Percentiles rank a stretch among this genome's conserved stretches.
These are phyloP conservation scores for Chaetomium tenue DNA, from an alignment of 495 filamentous ascomycete species.

Conservation along the genomic window DNA sequence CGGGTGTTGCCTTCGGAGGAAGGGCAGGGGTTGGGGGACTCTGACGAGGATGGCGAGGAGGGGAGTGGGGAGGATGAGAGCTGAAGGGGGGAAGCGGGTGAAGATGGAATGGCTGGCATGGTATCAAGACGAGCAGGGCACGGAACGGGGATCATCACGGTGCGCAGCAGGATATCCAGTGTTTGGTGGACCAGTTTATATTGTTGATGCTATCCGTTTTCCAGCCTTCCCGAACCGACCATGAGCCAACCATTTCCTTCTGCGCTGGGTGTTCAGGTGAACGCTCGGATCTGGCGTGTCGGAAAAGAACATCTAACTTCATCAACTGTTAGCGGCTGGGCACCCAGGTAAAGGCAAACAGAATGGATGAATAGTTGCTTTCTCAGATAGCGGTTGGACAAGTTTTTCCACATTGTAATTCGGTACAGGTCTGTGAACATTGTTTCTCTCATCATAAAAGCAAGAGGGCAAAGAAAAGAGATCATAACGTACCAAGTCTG, in stretches of 20 bases:
- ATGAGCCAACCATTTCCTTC: neutral
- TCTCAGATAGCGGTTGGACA: slow-evolving; percentile 82
- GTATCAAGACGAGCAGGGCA: no score
- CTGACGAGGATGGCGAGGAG: slow-evolving; percentile 25
- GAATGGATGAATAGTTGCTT: slow-evolving; percentile 20
- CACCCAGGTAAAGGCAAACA: slow-evolving; percentile 13
- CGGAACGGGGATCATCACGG: neutral
- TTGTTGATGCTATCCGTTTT: neutral
- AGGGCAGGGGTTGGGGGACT: slow-evolving; percentile 27
- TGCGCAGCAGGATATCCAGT: neutral
- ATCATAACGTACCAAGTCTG: slow-evolving; percentile 36
- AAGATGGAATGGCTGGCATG: no score
- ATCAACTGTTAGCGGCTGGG: slow-evolving; percentile 29
- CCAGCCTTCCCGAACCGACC: neutral
- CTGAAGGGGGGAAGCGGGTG: neutral
- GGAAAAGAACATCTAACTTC: slow-evolving; percentile 2
- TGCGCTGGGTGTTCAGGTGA: neutral
- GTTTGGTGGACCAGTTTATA: neutral
- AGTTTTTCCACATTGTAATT: slow-evolving; percentile 58
- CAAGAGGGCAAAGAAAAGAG: slow-evolving; percentile 18
- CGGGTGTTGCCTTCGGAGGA: slow-evolving; percentile 52
- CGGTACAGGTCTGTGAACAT: slow-evolving; percentile 81
- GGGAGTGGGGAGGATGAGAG: slow-evolving; percentile 3
- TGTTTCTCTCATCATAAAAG: slow-evolving; percentile 61
- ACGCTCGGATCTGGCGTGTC: neutral